These are phyloP conservation scores for Conoideocrella luteorostrata DNA, from an alignment of 2,329 filamentous ascomycete genomes.

Conservation along the genomic window DNA sequence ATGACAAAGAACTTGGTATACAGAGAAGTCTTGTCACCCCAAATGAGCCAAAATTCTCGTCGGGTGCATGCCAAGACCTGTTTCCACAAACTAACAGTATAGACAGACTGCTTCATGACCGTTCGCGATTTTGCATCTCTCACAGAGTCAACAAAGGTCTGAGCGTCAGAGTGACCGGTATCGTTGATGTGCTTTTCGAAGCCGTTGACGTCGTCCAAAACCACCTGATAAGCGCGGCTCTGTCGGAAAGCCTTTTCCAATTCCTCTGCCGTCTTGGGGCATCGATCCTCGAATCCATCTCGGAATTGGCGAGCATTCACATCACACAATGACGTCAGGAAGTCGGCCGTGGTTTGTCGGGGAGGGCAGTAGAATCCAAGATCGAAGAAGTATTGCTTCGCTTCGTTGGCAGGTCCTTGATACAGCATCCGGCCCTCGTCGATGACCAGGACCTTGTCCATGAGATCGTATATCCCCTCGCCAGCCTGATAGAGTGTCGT, in stretches of 20 bases:
- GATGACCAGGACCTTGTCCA: conserved; percentile 57
- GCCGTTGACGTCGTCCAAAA: conserved; percentile 36
- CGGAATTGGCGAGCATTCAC: conserved; percentile 6
- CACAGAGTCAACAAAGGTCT: conserved; percentile 60
- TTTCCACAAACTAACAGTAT: conserved; percentile 66
- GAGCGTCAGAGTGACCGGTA: conserved; percentile 51
- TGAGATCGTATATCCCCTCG: conserved; percentile 33
- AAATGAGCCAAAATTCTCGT: conserved; percentile 71
- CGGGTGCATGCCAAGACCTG: conserved; percentile 65
- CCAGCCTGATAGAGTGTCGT: conserved; percentile 17
- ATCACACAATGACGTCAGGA: conserved; percentile 43
- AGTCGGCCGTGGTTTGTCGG: conserved; percentile 56
- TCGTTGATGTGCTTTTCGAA: conserved; percentile 81
- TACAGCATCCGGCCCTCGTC: conserved; percentile 63
- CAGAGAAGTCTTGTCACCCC: conserved; percentile 67
- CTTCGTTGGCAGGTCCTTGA: conserved; percentile 52
- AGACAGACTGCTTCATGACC: conserved; percentile 31
- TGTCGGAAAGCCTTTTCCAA: conserved; percentile 30
- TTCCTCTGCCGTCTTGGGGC: conserved; percentile 47
- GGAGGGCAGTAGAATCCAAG: conserved; percentile 49
- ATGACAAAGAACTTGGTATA: conserved; percentile 78
- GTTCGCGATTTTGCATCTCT: conserved; percentile 52
- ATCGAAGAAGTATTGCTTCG: conserved; percentile 54
- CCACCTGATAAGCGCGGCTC: conserved; percentile 37
- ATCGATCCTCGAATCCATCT: conserved; percentile 2